A percentile compares a stretch with the other conserved stretches of the same genome.
Conservation (phyloP, 2,329 filamentous ascomycete species). For the Exophiala lecanii-corni region DNA sequence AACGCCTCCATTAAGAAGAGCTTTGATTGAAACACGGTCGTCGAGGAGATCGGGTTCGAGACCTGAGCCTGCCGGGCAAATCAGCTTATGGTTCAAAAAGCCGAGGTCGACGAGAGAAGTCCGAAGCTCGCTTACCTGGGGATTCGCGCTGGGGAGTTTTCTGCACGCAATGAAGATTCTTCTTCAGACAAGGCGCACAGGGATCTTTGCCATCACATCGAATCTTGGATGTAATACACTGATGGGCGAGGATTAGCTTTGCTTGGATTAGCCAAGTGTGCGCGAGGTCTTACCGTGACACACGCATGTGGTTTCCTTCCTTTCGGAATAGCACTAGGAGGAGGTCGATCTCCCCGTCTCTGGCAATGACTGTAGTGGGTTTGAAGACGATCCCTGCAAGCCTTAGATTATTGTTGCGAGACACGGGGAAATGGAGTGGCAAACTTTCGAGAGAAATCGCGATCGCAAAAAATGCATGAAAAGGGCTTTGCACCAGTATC, state of each 20-base stretch:
- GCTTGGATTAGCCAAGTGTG: too few species aligned
- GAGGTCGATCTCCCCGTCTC: slow-evolving; percentile 38
- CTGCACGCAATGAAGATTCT: slow-evolving; percentile 37
- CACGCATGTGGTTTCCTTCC: slow-evolving; percentile 45
- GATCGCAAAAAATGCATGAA: slow-evolving; percentile 42
- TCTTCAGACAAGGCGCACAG: slow-evolving; percentile 42
- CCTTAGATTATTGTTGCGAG: too few species aligned
- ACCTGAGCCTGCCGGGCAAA: slow-evolving; percentile 2
- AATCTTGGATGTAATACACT: slow-evolving; percentile 46
- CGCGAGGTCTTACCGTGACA: slow-evolving; percentile 39
- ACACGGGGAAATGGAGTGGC: background rate
- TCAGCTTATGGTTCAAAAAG: background rate
- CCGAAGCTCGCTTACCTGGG: slow-evolving; percentile 1
- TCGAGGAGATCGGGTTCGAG: too few species aligned
- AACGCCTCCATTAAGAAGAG: slow-evolving; percentile 42
- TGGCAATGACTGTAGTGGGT: slow-evolving; percentile 43
- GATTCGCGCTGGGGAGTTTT: slow-evolving; percentile 17
- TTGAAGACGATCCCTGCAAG: slow-evolving; percentile 41
- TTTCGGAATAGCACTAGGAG: slow-evolving; percentile 43
- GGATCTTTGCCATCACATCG: slow-evolving; percentile 43
- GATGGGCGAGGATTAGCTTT: too few species aligned
- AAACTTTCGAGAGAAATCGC: slow-evolving; percentile 41
- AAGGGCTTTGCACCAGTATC: slow-evolving; percentile 47
- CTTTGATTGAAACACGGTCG: slow-evolving; percentile 44
- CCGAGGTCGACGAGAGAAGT: too few species aligned